Evolutionary conservation across 345 rosid genomes (phyloP).

Genomic region (Euphorbia peplus): DNA sequence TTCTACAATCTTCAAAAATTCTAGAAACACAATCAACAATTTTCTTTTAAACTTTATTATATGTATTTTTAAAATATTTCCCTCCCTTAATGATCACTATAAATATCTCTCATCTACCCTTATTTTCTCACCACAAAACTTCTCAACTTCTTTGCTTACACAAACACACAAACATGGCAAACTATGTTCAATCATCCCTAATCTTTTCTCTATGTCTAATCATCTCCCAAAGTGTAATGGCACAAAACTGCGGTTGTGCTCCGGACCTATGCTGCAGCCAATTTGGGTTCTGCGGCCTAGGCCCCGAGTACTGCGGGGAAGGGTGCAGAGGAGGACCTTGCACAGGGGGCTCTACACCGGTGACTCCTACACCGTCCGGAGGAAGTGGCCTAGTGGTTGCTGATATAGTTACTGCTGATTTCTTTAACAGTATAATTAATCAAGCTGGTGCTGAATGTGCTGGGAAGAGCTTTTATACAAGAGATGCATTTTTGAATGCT

Average conservation of each 20-base stretch:
- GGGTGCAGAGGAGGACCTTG: slow-evolving; percentile 35
- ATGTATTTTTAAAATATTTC: no score
- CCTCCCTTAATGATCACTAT: background rate
- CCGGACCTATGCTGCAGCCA: slow-evolving; percentile 31
- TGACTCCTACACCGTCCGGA: background rate
- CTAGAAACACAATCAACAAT: no score
- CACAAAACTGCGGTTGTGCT: slow-evolving; percentile 35
- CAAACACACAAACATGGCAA: background rate
- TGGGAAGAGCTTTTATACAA: slow-evolving; percentile 42
- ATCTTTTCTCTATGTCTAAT: background rate
- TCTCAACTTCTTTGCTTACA: background rate
- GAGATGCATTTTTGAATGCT: slow-evolving; percentile 36
- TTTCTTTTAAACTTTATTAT: no score
- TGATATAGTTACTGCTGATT: slow-evolving; percentile 33
- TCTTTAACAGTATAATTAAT: slow-evolving; percentile 41
- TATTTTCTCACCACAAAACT: background rate
- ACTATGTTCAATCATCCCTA: background rate
- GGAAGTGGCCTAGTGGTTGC: slow-evolving; percentile 21
- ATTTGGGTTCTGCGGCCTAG: slow-evolving; percentile 34
- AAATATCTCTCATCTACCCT: background rate
- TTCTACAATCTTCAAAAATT: no score
- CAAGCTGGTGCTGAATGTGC: slow-evolving; percentile 27
- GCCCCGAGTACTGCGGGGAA: slow-evolving; percentile 21
- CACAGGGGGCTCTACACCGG: background rate
- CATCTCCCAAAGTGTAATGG: background rate